Evolutionary conservation across 2,329 filamentous ascomycete species (phyloP).

Genomic region (Fusarium concolor): DNA sequence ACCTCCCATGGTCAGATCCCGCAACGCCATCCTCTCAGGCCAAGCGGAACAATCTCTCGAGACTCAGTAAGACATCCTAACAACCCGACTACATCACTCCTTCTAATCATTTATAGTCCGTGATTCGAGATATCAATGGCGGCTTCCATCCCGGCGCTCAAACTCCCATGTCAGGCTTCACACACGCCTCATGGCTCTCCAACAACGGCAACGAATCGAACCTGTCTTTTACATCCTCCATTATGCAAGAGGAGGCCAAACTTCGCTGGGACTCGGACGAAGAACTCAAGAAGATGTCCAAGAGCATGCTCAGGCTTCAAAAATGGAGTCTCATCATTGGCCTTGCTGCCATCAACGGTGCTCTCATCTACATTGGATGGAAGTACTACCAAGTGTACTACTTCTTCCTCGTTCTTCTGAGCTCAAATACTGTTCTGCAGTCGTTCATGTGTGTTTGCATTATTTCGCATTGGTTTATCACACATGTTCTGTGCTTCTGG

Average conservation of each 20-base stretch:
- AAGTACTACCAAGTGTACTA: constrained; percentile 56
- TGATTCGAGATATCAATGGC: constrained; percentile 50
- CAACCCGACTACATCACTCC: accelerated
- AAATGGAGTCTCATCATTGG: constrained; percentile 56
- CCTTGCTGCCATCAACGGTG: constrained; percentile 50
- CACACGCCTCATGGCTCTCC: constrained; percentile 50
- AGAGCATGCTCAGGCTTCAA: constrained; percentile 52
- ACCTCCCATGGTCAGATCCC: constrained; percentile 20
- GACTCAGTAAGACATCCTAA: constrained; percentile 44
- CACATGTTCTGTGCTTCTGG: constrained; percentile 48
- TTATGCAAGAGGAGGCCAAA: constrained; percentile 55
- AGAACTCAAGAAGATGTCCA: constrained; percentile 55
- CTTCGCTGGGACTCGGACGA: constrained; percentile 55
- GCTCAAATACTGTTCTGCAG: constrained; percentile 59
- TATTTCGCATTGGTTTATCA: constrained; percentile 48
- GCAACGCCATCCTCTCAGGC: constrained; percentile 21
- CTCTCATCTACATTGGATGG: constrained; percentile 53
- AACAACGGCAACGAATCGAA: constrained; percentile 49
- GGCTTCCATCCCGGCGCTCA: constrained; percentile 49
- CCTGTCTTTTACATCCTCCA: constrained; percentile 52
- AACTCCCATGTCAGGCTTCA: constrained; percentile 48
- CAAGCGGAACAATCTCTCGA: constrained; percentile 39
- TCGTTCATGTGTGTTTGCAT: constrained; percentile 57
- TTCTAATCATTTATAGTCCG: constrained; percentile 45
- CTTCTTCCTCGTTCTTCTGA: constrained; percentile 59